Conservation (phyloP, 176 grass and related monocot species). For the Pharus latifolius region DNA sequence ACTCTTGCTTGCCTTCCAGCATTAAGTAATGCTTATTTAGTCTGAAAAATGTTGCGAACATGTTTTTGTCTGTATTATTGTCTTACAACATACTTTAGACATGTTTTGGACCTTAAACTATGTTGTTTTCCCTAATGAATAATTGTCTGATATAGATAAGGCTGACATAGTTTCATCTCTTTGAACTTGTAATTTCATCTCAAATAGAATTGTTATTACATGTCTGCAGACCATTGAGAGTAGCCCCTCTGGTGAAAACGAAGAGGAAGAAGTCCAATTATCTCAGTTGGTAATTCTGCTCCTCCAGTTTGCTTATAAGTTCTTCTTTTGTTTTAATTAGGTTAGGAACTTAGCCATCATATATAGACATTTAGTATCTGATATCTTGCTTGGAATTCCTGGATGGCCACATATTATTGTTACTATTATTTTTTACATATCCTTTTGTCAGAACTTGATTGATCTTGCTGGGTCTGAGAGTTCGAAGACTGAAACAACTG, state of each 20-base stretch:
- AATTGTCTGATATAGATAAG: constrained; percentile 15
- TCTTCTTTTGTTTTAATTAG: constrained; percentile 8
- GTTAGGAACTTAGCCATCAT: neutral
- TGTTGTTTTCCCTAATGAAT: constrained; percentile 10
- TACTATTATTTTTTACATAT: constrained; percentile 8
- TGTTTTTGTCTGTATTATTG: neutral
- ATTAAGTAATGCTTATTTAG: neutral
- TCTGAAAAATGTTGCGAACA: neutral
- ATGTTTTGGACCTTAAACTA: neutral
- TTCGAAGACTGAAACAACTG: constrained; percentile 97
- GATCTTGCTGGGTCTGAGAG: constrained; percentile 98
- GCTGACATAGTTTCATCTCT: constrained; percentile 15
- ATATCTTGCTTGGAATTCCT: neutral
- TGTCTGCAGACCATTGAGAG: constrained; percentile 82
- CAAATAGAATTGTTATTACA: constrained; percentile 15
- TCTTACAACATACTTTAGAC: neutral
- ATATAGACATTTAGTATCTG: constrained; percentile 1
- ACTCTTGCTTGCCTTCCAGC: no score
- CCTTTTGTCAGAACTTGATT: constrained; percentile 79
- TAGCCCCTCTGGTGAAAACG: constrained; percentile 72
- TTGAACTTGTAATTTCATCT: constrained; percentile 7
- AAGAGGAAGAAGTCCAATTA: constrained; percentile 70
- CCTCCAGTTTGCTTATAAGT: constrained; percentile 14
- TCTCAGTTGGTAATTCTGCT: constrained; percentile 75
- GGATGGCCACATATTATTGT: neutral